Percentiles rank a stretch among this genome's conserved stretches.
Conservation (phyloP, 2,329 filamentous ascomycete genomes). For the Colletotrichum sp. region DNA sequence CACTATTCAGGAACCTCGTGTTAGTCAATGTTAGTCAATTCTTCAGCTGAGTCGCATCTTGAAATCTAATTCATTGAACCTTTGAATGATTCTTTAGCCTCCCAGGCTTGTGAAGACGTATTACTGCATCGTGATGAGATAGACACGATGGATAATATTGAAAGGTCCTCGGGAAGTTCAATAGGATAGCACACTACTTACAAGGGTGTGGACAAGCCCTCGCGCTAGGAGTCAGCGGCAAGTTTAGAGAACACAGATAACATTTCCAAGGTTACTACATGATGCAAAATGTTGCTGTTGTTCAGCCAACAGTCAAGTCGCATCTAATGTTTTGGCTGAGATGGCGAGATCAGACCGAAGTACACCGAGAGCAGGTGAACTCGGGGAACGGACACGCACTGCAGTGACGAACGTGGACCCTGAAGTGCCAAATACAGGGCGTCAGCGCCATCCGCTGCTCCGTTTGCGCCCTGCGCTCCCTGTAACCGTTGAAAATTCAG, state of each 20-base stretch:
- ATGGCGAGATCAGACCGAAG: not conserved
- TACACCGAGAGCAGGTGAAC: not conserved
- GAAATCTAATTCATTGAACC: rapidly evolving
- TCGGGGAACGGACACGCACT: not conserved
- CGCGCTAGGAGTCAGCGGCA: rapidly evolving
- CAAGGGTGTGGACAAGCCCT: not conserved
- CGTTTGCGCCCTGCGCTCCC: not conserved
- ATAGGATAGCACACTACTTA: not conserved
- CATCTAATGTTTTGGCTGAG: not conserved
- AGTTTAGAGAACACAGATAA: no score
- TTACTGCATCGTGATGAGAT: not conserved
- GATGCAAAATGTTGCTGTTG: not conserved
- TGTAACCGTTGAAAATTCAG: not conserved
- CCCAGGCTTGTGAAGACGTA: not conserved
- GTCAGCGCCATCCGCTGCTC: not conserved
- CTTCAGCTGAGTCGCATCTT: rapidly evolving
- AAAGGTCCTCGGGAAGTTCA: not conserved
- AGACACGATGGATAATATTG: not conserved
- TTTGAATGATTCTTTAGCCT: rapidly evolving
- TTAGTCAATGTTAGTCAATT: not conserved
- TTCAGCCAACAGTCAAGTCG: not conserved
- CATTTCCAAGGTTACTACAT: no score
- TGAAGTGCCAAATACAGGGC: not conserved
- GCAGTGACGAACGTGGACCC: not conserved
- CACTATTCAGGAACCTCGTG: not conserved